Percentiles rank a stretch among this genome's conserved stretches.
These are phyloP conservation scores for Oryza coarctata DNA, from an alignment of 176 grass and related monocot species.

Conservation along the genomic window DNA sequence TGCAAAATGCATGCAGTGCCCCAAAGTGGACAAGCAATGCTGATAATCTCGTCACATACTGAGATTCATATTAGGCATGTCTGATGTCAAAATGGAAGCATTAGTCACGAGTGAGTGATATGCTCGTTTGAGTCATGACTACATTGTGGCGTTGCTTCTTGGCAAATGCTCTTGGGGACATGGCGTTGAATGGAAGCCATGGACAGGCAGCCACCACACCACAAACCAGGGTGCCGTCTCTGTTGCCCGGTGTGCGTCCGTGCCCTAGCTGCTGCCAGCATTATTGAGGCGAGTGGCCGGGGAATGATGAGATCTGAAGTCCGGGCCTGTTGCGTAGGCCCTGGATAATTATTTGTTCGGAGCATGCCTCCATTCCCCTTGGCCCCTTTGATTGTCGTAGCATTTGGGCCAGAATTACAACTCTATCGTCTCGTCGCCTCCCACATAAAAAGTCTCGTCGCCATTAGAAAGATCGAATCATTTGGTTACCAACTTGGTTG, in stretches of 20 bases:
- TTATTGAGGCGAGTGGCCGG: conserved; percentile 31
- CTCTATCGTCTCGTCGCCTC: not conserved
- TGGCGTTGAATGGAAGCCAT: conserved; percentile 41
- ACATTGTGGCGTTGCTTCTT: not conserved
- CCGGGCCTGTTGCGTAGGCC: conserved; percentile 31
- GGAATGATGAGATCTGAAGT: conserved; percentile 48
- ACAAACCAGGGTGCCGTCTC: not conserved
- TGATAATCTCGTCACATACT: not conserved
- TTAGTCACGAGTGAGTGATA: too few species aligned
- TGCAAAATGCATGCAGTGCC: not conserved
- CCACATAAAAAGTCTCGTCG: not conserved
- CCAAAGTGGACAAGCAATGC: not conserved
- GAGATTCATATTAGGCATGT: not conserved
- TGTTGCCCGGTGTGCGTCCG: conserved; percentile 2
- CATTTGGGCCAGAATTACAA: conserved; percentile 4
- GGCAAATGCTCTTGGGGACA: conserved; percentile 22
- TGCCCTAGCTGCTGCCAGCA: conserved; percentile 9
- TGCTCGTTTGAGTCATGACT: not conserved
- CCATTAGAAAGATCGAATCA: conserved; percentile 13
- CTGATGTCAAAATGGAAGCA: too few species aligned
- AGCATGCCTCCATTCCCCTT: conserved; percentile 31
- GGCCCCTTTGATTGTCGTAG: conserved; percentile 13
- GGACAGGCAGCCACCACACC: conserved; percentile 24
- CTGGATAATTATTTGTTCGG: conserved; percentile 44
- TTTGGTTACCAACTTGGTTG: conserved; percentile 3